phyloP scores from a whole-genome alignment of 257 asterid species.

The Nicotiana tabacum region DNA sequence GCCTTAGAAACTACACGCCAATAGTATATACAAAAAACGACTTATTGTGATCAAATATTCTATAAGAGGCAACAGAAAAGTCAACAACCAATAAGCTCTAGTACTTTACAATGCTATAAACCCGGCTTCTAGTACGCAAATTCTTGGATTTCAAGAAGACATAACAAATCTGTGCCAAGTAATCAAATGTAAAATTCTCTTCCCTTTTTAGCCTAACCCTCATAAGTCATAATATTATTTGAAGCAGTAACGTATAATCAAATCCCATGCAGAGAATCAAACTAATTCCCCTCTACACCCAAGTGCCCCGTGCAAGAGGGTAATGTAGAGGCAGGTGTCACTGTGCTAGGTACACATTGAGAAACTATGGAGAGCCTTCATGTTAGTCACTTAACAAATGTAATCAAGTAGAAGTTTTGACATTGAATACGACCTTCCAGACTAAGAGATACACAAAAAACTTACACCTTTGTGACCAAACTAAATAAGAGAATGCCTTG shows the following conservation, averaged over 20 bases:
- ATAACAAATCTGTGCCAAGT: not conserved
- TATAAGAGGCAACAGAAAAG: not conserved
- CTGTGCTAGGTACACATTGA: not conserved
- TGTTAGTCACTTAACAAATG: not conserved
- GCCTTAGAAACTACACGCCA: not conserved
- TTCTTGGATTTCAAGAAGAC: not conserved
- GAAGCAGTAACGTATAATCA: not conserved
- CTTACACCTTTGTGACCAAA: not conserved
- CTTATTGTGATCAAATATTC: not conserved
- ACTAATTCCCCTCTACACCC: not conserved
- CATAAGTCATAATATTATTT: not conserved
- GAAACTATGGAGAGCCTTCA: not conserved
- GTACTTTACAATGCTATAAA: not conserved
- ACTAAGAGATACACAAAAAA: not conserved
- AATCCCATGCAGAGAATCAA: not conserved
- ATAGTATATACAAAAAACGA: too few species aligned
- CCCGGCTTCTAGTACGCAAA: not conserved
- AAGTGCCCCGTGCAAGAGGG: not conserved
- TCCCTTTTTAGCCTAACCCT: not conserved
- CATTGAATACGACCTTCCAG: not conserved
- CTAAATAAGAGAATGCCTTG: not conserved
- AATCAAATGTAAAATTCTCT: not conserved
- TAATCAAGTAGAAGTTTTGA: not conserved
- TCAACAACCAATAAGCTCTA: not conserved
- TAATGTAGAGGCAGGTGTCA: not conserved